Percentiles rank a stretch among this genome's conserved stretches.
These are phyloP conservation scores for Aphanomyces euteiches DNA, from an alignment of 352 stramenopile genomes.

Conservation along the genomic window DNA sequence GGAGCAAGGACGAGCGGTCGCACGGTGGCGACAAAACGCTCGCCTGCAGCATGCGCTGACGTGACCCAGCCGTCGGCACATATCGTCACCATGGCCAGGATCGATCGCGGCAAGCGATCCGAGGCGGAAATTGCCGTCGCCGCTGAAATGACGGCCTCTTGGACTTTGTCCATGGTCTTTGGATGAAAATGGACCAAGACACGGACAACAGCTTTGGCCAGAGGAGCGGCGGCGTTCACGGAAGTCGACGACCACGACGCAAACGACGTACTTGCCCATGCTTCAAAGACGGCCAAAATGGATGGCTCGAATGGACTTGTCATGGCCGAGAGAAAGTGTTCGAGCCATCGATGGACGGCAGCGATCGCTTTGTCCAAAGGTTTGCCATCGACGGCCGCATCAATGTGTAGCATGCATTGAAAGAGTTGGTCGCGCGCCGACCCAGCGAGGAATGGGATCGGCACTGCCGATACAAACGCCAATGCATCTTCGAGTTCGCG, in stretches of 20 bases:
- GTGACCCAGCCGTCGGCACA: neutral
- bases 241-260: neutral
- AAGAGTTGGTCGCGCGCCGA: neutral
- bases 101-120: no score
- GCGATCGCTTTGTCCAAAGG: neutral
- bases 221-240: neutral
- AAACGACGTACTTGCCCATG: neutral
- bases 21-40: neutral
- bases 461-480: slow-evolving; percentile 8
- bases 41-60: neutral
- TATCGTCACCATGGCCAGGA: neutral
- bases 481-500: neutral
- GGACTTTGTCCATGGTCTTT: neutral
- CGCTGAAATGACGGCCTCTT: neutral
- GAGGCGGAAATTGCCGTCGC: neutral
- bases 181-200: slow-evolving; percentile 2
- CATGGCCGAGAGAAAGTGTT: neutral
- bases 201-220: neutral
- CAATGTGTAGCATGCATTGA: slow-evolving; percentile 1
- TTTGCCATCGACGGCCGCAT: neutral
- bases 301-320: neutral
- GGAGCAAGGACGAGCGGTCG: neutral
- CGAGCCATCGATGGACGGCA: slow-evolving; percentile 3
- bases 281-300: neutral
- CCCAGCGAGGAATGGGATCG: slow-evolving; percentile 1